Evolutionary conservation across 495 filamentous ascomycete species (phyloP).

Genomic region (Penicillium odoratum): DNA sequence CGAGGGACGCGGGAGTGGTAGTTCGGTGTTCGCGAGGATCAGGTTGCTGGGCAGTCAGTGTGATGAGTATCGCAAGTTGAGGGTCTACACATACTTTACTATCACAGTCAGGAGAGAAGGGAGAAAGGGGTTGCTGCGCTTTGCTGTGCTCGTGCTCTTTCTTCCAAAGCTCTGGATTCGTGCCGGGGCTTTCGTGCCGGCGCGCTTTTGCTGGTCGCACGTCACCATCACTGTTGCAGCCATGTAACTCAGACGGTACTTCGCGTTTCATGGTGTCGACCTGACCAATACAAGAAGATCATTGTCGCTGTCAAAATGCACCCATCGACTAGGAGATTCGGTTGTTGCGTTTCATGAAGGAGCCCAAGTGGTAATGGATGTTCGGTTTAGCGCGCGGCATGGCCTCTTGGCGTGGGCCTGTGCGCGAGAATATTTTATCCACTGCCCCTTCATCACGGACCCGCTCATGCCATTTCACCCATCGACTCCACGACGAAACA

Average conservation of each 20-base stretch:
- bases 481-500: background rate
- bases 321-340: background rate
- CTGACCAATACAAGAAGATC: conserved; percentile 1
- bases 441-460: background rate
- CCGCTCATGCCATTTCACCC: background rate
- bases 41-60: conserved; percentile 8
- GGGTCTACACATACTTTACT: conserved; percentile 4
- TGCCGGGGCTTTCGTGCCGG: conserved; percentile 6
- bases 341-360: background rate
- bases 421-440: background rate
- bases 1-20: background rate
- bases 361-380: background rate
- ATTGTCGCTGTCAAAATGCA: background rate
- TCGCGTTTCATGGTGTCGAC: conserved; percentile 8
- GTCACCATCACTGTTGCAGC: conserved; percentile 5
- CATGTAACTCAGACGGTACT: conserved; percentile 4
- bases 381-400: background rate
- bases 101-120: conserved; percentile 1
- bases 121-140: conserved; percentile 7
- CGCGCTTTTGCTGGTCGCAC: conserved; percentile 8
- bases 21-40: conserved; percentile 4
- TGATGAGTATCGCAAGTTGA: background rate
- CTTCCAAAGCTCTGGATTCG: conserved; percentile 6
- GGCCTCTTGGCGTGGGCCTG: too few species aligned
- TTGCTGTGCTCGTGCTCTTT: conserved; percentile 1